Conservation (phyloP, 2,329 filamentous ascomycete genomes). For the Aspergillus eucalypticola region DNA sequence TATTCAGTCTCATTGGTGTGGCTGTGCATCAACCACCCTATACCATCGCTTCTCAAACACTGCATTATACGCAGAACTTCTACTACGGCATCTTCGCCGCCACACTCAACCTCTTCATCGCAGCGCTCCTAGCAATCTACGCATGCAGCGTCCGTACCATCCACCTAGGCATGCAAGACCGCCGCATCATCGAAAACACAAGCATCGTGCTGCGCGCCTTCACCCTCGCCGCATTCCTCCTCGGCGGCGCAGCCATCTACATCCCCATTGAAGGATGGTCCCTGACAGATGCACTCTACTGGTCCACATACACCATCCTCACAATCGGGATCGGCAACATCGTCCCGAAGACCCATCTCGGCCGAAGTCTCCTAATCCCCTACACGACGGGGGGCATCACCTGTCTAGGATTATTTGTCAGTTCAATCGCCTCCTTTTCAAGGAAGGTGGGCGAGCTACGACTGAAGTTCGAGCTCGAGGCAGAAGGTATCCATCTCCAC, state of each 20-base stretch:
- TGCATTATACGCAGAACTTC: slow-evolving; percentile 6
- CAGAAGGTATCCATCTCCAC: not conserved
- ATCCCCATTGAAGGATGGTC: slow-evolving; percentile 8
- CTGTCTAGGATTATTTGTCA: slow-evolving; percentile 57
- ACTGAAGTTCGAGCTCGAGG: not conserved
- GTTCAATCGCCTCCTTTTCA: slow-evolving; percentile 45
- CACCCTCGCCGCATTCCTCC: not conserved
- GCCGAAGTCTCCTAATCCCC: slow-evolving; percentile 54
- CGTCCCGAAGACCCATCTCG: slow-evolving; percentile 51
- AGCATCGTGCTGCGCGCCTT: not conserved
- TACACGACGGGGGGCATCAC: slow-evolving; percentile 58
- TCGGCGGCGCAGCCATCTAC: slow-evolving; percentile 8
- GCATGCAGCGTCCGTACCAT: not conserved
- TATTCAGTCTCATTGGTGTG: slow-evolving; percentile 2
- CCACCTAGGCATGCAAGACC: not conserved
- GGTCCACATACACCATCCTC: slow-evolving; percentile 57
- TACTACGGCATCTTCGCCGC: slow-evolving; percentile 13
- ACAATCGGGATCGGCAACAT: slow-evolving; percentile 58
- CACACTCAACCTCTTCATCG: not conserved
- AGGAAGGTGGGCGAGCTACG: not conserved
- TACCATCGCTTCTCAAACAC: not conserved
- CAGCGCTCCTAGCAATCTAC: not conserved
- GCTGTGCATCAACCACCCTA: not conserved
- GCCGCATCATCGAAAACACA: not conserved
- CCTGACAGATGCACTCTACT: slow-evolving; percentile 54